A percentile compares a stretch with the other conserved stretches of the same genome.
Evolutionary conservation across 1,139 yeast species (phyloP).

Genomic region (Meyerozyma carpophila): DNA sequence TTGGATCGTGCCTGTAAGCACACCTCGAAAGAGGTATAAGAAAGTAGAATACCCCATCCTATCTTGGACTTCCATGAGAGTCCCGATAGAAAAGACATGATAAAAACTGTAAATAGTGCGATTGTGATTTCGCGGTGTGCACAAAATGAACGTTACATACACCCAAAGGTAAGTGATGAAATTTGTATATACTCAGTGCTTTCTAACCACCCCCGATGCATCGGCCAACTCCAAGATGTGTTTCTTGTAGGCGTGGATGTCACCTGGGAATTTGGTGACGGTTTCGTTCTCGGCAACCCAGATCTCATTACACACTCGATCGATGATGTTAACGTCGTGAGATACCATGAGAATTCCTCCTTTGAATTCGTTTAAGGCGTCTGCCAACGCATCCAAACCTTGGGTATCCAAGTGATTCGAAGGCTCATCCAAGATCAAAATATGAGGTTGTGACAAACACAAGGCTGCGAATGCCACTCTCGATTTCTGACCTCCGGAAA

Average conservation of each 20-base stretch:
- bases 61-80: conserved; percentile 28
- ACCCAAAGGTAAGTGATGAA: neutral
- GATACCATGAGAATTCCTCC: conserved; percentile 98
- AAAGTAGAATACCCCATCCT: conserved; percentile 50
- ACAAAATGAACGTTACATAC: neutral
- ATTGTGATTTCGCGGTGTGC: neutral
- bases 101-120: neutral
- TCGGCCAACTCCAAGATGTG: conserved; percentile 76
- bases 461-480: conserved; percentile 97
- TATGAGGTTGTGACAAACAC: conserved; percentile 88
- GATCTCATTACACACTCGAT: conserved; percentile 83
- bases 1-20: conserved; percentile 55
- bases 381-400: conserved; percentile 92
- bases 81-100: neutral
- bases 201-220: conserved; percentile 81
- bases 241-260: conserved; percentile 83
- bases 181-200: conserved; percentile 41
- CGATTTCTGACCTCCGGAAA: conserved; percentile 98
- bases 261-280: conserved; percentile 77
- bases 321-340: conserved; percentile 90
- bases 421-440: conserved; percentile 93
- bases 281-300: conserved; percentile 91
- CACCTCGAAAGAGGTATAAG: conserved; percentile 66
- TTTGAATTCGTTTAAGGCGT: conserved; percentile 77
- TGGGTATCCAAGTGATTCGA: conserved; percentile 98